phyloP scores from a whole-genome alignment of 2,329 filamentous ascomycete species.

The Trichothecium sympodiale region DNA sequence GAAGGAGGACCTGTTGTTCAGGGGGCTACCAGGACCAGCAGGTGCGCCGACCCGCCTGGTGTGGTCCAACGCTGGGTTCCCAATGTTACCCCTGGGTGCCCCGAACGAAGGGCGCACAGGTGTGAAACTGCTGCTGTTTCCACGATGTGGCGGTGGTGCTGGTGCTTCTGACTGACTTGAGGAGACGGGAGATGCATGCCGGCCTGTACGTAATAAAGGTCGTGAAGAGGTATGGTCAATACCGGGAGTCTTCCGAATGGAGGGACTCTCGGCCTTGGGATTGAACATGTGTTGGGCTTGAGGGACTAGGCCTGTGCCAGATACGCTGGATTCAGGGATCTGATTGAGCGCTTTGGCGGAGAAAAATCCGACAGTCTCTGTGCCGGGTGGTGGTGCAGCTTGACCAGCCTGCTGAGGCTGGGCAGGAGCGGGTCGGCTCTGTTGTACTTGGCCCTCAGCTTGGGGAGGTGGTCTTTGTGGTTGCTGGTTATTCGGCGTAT shows the following conservation, averaged over 20 bases:
- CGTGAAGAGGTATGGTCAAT: constrained; percentile 72
- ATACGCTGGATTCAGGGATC: constrained; percentile 32
- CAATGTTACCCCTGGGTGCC: constrained; percentile 25
- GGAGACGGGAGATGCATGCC: constrained; percentile 37
- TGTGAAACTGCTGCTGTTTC: constrained; percentile 15
- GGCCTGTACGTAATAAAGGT: constrained; percentile 50
- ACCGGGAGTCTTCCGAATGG: constrained; percentile 79
- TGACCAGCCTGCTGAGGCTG: neutral
- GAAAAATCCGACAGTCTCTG: constrained; percentile 51
- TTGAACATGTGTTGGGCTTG: constrained; percentile 51
- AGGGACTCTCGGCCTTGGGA: constrained; percentile 66
- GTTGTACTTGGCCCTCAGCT: constrained; percentile 11
- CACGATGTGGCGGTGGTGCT: too few relatives aligned
- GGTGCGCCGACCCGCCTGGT: constrained; percentile 49
- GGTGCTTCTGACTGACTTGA: constrained; percentile 9
- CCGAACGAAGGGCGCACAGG: constrained; percentile 18
- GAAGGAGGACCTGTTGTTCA: constrained; percentile 47
- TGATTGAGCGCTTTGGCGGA: constrained; percentile 56
- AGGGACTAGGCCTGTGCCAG: constrained; percentile 26
- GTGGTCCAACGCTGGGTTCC: constrained; percentile 43
- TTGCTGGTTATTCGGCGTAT: neutral
- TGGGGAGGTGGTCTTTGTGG: constrained; percentile 12
- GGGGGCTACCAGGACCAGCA: constrained; percentile 39
- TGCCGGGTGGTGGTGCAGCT: constrained; percentile 4
- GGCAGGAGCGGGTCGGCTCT: constrained; percentile 11